Percentiles rank a stretch among this genome's conserved stretches.
phyloP scores from a whole-genome alignment of 2,329 filamentous ascomycete species.

The Lachnellula hyalina region DNA sequence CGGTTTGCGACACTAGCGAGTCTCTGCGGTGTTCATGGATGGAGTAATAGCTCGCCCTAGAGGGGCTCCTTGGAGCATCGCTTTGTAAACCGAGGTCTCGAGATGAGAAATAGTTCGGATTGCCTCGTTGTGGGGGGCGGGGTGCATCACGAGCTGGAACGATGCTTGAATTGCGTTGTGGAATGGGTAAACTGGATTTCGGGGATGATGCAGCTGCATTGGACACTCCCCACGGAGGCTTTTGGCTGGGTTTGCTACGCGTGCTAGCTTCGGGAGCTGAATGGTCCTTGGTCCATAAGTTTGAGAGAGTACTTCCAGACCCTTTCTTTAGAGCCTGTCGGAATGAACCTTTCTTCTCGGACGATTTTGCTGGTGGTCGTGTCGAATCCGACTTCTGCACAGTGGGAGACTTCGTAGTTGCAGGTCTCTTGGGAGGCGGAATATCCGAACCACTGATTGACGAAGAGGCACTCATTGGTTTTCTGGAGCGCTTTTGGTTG shows the following conservation, averaged over 20 bases:
- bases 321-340: constrained; percentile 49
- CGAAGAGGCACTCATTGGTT: constrained; percentile 25
- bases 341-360: constrained; percentile 42
- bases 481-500: constrained; percentile 29
- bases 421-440: constrained; percentile 19
- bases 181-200: constrained; percentile 28
- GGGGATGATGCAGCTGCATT: constrained; percentile 20
- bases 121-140: constrained; percentile 33
- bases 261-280: constrained; percentile 11
- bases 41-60: constrained; percentile 45
- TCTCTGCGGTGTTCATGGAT: constrained; percentile 47
- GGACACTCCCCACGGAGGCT: constrained; percentile 23
- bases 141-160: constrained; percentile 33
- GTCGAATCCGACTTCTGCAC: constrained; percentile 30
- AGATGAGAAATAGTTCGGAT: constrained; percentile 37
- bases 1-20: constrained; percentile 51
- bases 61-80: constrained; percentile 35
- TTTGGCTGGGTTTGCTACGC: constrained; percentile 26
- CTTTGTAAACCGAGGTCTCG: constrained; percentile 31
- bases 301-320: constrained; percentile 41
- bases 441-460: constrained; percentile 21
- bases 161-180: constrained; percentile 31
- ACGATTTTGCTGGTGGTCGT: constrained; percentile 25
- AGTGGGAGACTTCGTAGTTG: constrained; percentile 24
- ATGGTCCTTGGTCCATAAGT: constrained; percentile 45